Evolutionary conservation across 176 grass and related monocot species (phyloP).

Genomic region (Lolium multiflorum): DNA sequence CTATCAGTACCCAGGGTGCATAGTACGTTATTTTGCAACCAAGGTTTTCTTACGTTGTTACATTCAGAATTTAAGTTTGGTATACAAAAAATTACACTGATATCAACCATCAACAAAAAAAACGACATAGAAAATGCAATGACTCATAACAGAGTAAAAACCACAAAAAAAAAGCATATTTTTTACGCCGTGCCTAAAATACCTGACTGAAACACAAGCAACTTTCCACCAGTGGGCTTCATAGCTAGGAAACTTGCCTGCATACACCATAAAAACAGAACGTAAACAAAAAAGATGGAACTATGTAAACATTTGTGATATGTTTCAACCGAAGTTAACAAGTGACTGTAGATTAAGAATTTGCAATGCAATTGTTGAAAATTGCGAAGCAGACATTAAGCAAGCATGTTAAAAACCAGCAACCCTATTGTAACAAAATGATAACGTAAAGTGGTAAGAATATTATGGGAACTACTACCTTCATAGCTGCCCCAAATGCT

Average conservation of each 20-base stretch:
- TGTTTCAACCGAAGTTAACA: slow-evolving; percentile 13
- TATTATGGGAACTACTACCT: slow-evolving; percentile 59
- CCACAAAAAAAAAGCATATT: too few relatives aligned
- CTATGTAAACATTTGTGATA: background rate
- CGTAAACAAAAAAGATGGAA: slow-evolving; percentile 32
- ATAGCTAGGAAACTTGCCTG: slow-evolving; percentile 70
- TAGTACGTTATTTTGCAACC: background rate
- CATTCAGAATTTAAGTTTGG: background rate
- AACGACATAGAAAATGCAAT: background rate
- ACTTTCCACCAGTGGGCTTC: slow-evolving; percentile 82
- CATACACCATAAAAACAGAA: slow-evolving; percentile 39
- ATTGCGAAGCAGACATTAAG: background rate
- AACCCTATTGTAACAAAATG: background rate
- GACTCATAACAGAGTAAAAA: too few relatives aligned
- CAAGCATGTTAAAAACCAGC: background rate
- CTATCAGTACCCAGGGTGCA: background rate
- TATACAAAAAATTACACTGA: background rate
- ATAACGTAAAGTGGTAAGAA: background rate
- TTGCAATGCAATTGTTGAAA: slow-evolving; percentile 4
- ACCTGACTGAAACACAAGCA: slow-evolving; percentile 86
- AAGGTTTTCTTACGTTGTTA: background rate
- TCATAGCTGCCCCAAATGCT: slow-evolving; percentile 87
- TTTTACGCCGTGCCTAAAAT: background rate
- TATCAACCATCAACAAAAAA: background rate
- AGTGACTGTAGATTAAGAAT: background rate